Base-by-base conservation (phyloP, 2,329 filamentous ascomycete species). In the Nannizziopsis barbatae region DNA sequence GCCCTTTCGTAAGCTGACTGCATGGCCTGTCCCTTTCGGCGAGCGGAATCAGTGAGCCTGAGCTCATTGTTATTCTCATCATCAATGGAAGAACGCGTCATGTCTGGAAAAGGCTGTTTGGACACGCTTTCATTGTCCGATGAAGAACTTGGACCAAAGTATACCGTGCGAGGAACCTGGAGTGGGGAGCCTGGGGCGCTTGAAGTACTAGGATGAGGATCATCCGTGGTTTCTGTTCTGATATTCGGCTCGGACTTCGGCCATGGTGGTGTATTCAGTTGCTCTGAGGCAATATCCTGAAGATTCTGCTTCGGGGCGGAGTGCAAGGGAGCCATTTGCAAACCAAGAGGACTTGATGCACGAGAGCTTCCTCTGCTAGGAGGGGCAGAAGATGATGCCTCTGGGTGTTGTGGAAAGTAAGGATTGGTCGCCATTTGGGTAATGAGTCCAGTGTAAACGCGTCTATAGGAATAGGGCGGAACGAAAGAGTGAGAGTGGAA, bases 11-110 rank as follows among this genome's bases (percentile, higher is more conserved):
- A 61, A 27, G 62, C 62, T 40, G 54, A 61, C 47, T 61, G 58
- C 53, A 66, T 58, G 14, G 62, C 56, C 46, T 53, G 58, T 44
- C 61, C 60, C 57, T 66, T 66, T 53, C 62, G 61, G 54, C 60
- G 56, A 6, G 20, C 22, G 6, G 33, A 46, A 40, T 17, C 17
- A 22, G 43, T 38, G 5, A 17, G 9, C 6, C 20, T 20, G n/a
- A 11, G 14, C 18, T n/a, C 22, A 27, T 27, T 27, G 22, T 27
- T n/a, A 7, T 12, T 37, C 17, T 33, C n/a, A 12, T 33, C 15
- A 14, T 32, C 6, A 14, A 20, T 18, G 5, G 33, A 27, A 27
- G 17, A 30, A 10, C 14, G 11, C 6, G 33, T 38, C n/a, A 22
- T 11, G 37, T 12, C 15, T 20, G 17, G 15, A 4, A 20, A 18